Base-by-base conservation (phyloP, 2,329 filamentous ascomycete species). In the Xylaria multiplex region DNA sequence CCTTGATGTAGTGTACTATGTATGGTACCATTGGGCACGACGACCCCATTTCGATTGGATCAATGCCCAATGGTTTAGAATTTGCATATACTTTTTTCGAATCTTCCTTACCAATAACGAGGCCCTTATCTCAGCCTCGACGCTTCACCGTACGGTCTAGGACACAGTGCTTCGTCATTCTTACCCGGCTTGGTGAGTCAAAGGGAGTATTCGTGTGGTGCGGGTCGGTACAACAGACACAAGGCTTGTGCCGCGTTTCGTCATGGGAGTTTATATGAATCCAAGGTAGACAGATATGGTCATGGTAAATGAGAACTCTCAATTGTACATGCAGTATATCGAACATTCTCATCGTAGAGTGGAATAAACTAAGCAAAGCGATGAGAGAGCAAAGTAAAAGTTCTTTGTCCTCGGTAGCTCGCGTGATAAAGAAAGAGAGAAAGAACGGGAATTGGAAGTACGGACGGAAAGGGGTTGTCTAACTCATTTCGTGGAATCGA, bases 21-120 rank as follows among this genome's bases (percentile, higher is more conserved):
- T 48, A 43, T 55, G 57, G 55, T 45, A 50, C 53, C 46, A 64
- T 67, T 61, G 53, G 65, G 57, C 65, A 55, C 37, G 57, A 49
- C 6, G 49, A 30, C 45, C 45, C 16, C 49, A 30, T 65, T 24
- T 35, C 27, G 27, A 52, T 60, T 35, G 14, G 35, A 59, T 64
- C 56, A 50, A 60, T 60, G 53, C 62, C 61, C 42, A 42, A 58
- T 37, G 48, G 46, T 50, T 50, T 14, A 7, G 7, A 42, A 42
- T 37, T 43, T 64, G 56, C 27, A 27, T 40, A 22, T 19, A 19
- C 52, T n/a, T 5, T 32, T 30, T 30, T 40, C 37, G 11, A 48
- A 7, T 22, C n/a, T 40, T 27, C 24, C 24, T 63, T 30, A 14
- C 32, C 40, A 37, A 45, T 14, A 32, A 50, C 35, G 48, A 62